Percentiles rank a stretch among this genome's conserved stretches.
phyloP scores from a whole-genome alignment of 371 early-diverging fungal species.

The Haplosporangium sp. region DNA sequence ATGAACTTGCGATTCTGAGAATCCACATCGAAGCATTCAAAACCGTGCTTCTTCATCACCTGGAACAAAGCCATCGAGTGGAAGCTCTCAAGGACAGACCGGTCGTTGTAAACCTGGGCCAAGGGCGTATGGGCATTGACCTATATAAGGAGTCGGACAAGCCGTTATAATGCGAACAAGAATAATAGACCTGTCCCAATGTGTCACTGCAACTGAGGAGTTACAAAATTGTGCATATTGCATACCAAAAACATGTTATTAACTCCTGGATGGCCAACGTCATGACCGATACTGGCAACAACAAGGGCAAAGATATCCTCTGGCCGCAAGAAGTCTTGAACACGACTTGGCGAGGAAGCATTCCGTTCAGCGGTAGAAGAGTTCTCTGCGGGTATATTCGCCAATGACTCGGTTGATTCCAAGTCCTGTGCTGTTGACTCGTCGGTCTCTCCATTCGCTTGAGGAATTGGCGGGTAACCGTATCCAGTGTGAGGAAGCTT shows the following conservation, averaged over 20 bases:
- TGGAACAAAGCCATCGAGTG: conserved; percentile 90
- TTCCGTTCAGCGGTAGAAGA: background rate
- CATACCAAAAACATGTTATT: conserved; percentile 83
- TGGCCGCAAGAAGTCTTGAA: conserved; percentile 68
- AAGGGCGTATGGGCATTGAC: conserved; percentile 81
- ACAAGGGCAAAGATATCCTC: conserved; percentile 78
- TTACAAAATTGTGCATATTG: no score
- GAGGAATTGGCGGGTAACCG: conserved; percentile 27
- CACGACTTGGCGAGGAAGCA: conserved; percentile 38
- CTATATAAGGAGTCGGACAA: no score
- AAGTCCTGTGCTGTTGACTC: background rate
- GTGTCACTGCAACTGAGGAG: no score
- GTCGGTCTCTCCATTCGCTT: conserved; percentile 1
- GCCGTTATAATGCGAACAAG: no score
- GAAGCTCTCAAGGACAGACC: conserved; percentile 93
- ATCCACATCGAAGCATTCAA: conserved; percentile 63
- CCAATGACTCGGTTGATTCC: conserved; percentile 12
- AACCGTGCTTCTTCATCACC: conserved; percentile 74
- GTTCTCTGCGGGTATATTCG: conserved; percentile 31
- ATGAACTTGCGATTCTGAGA: conserved; percentile 53
- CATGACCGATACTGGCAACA: conserved; percentile 86
- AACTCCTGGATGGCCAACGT: conserved; percentile 89
- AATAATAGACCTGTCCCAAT: no score
- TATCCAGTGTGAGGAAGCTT: conserved; percentile 55
- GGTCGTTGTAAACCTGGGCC: conserved; percentile 93